phyloP scores from a whole-genome alignment of 495 filamentous ascomycete genomes.

The Amniculicola lignicola region DNA sequence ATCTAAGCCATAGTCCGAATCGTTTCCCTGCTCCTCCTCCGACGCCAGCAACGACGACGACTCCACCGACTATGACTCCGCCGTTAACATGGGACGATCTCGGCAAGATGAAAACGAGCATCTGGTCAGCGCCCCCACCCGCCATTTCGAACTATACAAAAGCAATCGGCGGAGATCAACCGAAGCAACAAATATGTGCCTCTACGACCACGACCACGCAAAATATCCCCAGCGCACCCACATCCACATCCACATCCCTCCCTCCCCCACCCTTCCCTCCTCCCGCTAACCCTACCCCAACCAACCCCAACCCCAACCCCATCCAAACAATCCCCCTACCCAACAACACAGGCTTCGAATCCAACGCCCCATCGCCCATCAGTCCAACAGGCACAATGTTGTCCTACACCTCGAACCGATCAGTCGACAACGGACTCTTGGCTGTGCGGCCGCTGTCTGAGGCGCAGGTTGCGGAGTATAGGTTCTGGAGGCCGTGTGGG shows the following conservation, averaged over 20 bases:
- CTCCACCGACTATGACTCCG: neutral
- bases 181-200: no score
- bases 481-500: conserved; percentile 31
- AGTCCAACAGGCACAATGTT: conserved; percentile 20
- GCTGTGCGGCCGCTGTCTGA: conserved; percentile 23
- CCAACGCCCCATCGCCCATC: neutral
- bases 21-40: neutral
- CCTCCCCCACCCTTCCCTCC: neutral
- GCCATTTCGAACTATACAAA: neutral
- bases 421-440: conserved; percentile 11
- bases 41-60: neutral
- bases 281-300: neutral
- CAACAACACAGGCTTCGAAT: conserved; percentile 13
- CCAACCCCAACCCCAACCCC: neutral
- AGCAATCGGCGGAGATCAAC: no score
- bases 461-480: conserved; percentile 31
- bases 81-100: no score
- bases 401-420: conserved; percentile 14
- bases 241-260: neutral
- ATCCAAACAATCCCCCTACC: neutral
- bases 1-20: neutral
- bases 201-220: neutral
- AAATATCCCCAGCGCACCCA: neutral
- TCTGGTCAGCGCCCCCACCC: neutral
- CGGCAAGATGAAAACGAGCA: no score